Evolutionary conservation across 2,329 filamentous ascomycete species (phyloP).

Genomic region (Juglanconis sp.): DNA sequence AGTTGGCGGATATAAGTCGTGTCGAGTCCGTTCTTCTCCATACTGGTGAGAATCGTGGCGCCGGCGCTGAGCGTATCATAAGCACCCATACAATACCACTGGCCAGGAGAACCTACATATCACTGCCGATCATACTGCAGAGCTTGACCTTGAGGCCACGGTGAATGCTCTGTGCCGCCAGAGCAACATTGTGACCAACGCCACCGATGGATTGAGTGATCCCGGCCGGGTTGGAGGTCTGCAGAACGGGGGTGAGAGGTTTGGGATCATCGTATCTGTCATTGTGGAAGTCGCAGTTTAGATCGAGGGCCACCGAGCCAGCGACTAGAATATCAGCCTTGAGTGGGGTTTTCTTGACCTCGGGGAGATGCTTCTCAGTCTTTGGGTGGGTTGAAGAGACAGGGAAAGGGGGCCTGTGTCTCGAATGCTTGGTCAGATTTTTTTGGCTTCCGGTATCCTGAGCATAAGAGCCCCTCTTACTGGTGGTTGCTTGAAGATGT

Average conservation of each 20-base stretch:
- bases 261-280: constrained; percentile 24
- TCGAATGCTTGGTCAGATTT: neutral
- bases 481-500: constrained; percentile 2
- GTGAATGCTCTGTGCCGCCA: constrained; percentile 70
- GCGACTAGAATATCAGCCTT: constrained; percentile 74
- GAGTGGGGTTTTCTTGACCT: constrained; percentile 7
- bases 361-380: neutral
- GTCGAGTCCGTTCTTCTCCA: constrained; percentile 63
- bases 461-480: constrained; percentile 9
- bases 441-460: neutral
- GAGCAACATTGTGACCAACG: constrained; percentile 87
- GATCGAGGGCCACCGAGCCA: constrained; percentile 84
- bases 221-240: constrained; percentile 81
- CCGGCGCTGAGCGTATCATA: constrained; percentile 57
- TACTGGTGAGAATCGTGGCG: constrained; percentile 63
- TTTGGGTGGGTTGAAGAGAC: neutral
- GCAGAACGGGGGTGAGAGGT: constrained; percentile 46
- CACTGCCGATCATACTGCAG: constrained; percentile 78
- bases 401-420: constrained; percentile 2
- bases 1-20: constrained; percentile 60
- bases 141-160: constrained; percentile 62
- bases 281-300: constrained; percentile 71
- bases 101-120: constrained; percentile 53
- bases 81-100: neutral
- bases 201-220: constrained; percentile 85